Conservation (phyloP, 2,329 filamentous ascomycete species). For the Ascochyta clinopodiicola region DNA sequence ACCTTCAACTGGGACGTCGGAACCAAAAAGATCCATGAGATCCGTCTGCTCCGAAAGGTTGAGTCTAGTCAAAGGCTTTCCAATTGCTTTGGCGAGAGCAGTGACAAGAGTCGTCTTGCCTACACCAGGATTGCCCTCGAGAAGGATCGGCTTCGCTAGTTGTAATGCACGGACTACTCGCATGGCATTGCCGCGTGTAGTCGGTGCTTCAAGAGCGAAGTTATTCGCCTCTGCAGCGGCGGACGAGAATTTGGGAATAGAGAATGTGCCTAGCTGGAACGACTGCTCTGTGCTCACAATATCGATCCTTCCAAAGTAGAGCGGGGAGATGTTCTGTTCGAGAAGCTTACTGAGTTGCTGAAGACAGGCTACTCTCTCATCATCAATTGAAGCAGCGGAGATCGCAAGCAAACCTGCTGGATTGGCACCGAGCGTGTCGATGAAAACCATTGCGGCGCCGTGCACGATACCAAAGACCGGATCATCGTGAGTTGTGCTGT, state of each 20-base stretch:
- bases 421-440: conserved; percentile 94
- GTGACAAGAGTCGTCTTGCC: conserved; percentile 95
- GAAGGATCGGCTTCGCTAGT: conserved; percentile 85
- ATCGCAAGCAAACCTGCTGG: conserved; percentile 85
- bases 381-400: conserved; percentile 70
- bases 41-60: conserved; percentile 98
- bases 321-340: conserved; percentile 64
- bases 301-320: conserved; percentile 70
- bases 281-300: conserved; percentile 61
- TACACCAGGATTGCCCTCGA: conserved; percentile 97
- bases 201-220: conserved; percentile 87
- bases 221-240: conserved; percentile 58
- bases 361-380: conserved; percentile 77
- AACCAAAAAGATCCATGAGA: conserved; percentile 95
- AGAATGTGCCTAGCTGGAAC: conserved; percentile 78
- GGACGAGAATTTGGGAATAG: conserved; percentile 61
- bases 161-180: conserved; percentile 88
- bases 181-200: conserved; percentile 88
- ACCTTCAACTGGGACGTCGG: conserved; percentile 94
- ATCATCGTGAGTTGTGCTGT: conserved; percentile 63
- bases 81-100: conserved; percentile 79
- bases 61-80: conserved; percentile 85
- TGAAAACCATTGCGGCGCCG: conserved; percentile 92
- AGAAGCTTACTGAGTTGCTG: conserved; percentile 73
- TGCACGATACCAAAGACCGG: conserved; percentile 68